Evolutionary conservation across 2,329 filamentous ascomycete genomes (phyloP).

Genomic region (Aspergillus brasiliensis): DNA sequence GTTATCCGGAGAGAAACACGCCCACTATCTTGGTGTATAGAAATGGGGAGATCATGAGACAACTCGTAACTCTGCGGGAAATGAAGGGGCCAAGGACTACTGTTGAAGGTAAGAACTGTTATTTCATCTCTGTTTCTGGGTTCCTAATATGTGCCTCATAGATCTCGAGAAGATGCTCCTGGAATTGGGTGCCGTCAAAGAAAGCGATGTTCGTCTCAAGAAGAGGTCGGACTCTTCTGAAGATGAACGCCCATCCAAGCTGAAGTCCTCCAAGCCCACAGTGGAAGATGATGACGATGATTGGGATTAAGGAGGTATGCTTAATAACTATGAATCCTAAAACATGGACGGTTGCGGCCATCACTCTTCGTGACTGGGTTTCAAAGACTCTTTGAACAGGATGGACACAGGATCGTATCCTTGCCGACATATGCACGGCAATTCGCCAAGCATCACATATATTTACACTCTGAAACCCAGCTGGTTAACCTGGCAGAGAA

Average conservation of each 20-base stretch:
- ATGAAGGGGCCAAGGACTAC: constrained; percentile 72
- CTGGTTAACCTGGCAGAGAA: neutral
- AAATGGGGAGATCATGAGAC: constrained; percentile 87
- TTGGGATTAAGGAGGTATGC: constrained; percentile 54
- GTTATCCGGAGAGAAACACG: constrained; percentile 92
- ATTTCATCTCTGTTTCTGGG: neutral
- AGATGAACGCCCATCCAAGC: constrained; percentile 55
- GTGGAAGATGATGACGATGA: constrained; percentile 56
- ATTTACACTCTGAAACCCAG: neutral
- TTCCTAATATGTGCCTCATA: constrained; percentile 14
- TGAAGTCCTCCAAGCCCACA: constrained; percentile 30
- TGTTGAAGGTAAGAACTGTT: constrained; percentile 53
- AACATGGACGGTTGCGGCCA: neutral
- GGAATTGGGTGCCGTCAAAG: constrained; percentile 75
- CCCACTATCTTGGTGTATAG: constrained; percentile 92
- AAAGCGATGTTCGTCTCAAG: constrained; percentile 76
- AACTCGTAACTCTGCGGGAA: constrained; percentile 85
- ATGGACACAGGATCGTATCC: neutral
- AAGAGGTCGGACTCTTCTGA: constrained; percentile 57
- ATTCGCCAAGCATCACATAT: neutral
- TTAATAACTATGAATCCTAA: neutral
- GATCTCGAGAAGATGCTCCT: constrained; percentile 81
- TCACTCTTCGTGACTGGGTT: neutral
- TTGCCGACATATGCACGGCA: neutral
- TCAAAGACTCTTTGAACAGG: neutral